Percentiles rank a stretch among this genome's conserved stretches.
phyloP scores from a whole-genome alignment of 1,139 yeast genomes.

The Arxiozyma heterogenica region DNA sequence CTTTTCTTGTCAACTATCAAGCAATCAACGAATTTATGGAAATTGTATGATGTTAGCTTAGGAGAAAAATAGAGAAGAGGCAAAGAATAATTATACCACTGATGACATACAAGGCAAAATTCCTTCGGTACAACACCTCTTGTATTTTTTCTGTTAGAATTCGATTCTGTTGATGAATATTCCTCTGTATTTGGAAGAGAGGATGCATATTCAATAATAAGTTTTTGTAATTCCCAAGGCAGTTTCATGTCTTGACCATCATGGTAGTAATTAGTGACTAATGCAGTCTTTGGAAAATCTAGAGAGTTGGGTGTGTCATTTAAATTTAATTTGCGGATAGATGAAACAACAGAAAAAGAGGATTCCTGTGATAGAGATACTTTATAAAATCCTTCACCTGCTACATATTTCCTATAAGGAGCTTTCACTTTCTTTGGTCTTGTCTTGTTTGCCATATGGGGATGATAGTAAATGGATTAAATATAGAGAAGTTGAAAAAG shows the following conservation, averaged over 20 bases:
- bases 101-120: constrained; percentile 50
- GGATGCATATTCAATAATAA: constrained; percentile 33
- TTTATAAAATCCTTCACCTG: constrained; percentile 40
- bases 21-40: constrained; percentile 62
- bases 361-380: constrained; percentile 7
- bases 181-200: background rate
- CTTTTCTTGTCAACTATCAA: constrained; percentile 37
- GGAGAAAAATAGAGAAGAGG: constrained; percentile 63
- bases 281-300: background rate
- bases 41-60: constrained; percentile 53
- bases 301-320: background rate
- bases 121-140: constrained; percentile 37
- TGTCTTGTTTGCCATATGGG: constrained; percentile 67
- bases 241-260: constrained; percentile 15
- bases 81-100: constrained; percentile 50
- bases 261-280: background rate
- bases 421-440: constrained; percentile 74
- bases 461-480: background rate
- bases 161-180: constrained; percentile 18
- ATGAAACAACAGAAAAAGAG: background rate
- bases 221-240: constrained; percentile 46
- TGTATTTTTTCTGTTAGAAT: constrained; percentile 7
- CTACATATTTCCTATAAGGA: constrained; percentile 70
- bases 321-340: background rate
- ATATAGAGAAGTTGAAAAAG: background rate